These are phyloP conservation scores for Russula earlei DNA, from an alignment of 768 basidiomycete species.

Conservation along the genomic window DNA sequence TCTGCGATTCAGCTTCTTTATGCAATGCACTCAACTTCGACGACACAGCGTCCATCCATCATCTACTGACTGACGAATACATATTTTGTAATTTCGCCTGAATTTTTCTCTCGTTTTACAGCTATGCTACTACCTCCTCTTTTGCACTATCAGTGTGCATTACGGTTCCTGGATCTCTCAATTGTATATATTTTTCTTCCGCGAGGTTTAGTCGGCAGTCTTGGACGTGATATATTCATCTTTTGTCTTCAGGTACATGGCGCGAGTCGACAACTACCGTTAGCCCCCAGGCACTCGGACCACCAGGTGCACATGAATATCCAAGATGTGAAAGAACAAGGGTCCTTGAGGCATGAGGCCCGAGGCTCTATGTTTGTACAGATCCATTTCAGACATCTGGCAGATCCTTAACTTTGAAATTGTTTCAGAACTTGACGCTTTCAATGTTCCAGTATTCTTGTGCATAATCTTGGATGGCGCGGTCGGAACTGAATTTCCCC, in stretches of 20 bases:
- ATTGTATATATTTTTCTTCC: background rate
- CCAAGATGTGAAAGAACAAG: background rate
- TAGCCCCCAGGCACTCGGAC: background rate
- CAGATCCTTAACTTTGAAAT: background rate
- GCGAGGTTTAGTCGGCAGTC: background rate
- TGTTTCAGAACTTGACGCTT: constrained; percentile 24
- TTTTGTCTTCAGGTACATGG: background rate
- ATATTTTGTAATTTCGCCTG: background rate
- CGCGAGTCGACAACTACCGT: background rate
- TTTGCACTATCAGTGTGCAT: background rate
- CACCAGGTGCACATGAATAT: background rate
- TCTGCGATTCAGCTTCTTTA: background rate
- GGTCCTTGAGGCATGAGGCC: too few relatives aligned
- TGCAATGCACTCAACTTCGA: background rate
- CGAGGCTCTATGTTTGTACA: constrained; percentile 9
- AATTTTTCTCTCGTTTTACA: background rate
- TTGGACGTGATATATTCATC: background rate
- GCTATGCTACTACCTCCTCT: background rate
- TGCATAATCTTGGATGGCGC: constrained; percentile 87
- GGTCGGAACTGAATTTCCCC: constrained; percentile 95
- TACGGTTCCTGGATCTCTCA: background rate
- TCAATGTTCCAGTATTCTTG: constrained; percentile 82
- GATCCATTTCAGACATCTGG: background rate
- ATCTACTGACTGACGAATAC: background rate
- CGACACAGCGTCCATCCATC: background rate